Base-by-base conservation (phyloP, 345 rosid genomes). In the Linum usitatissimum region DNA sequence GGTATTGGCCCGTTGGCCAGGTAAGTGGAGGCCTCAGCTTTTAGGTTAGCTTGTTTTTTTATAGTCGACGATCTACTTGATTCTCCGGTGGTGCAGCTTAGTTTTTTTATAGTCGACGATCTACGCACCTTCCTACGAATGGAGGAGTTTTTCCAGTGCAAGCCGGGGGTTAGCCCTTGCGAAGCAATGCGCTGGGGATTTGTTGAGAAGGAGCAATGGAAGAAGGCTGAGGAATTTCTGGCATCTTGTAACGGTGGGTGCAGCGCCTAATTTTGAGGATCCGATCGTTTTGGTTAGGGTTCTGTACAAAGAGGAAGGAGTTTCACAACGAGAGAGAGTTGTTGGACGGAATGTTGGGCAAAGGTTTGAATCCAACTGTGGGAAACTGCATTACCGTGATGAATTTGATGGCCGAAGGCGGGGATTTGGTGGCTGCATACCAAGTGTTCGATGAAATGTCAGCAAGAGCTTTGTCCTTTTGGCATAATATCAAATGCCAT, bases 361-460 rank as follows among this genome's bases (percentile, higher is more conserved):
- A 59, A 45, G 83, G 76, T 8, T 75, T 86, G 3, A 63, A 67
- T 30, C 92, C 96, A 19, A 78, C 83, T 76, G 83, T 80, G 60
- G 75, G 64, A 62, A 87, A 82, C 71, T 86, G 90, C 66, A 71
- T 87, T 36, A 78, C 88, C 48, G 57, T 90, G 66, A 83, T 93
- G 1, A 61, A 59, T 62, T 87, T 68, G 49, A 53, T 86, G 34
- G 83, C 66, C 0, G 87, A 81, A 83, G 67, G 60, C 20, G 92
- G 87, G 58, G 74, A 86, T 59, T 57, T 83, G 60, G 49, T 0
- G n/a, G 79, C 70, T 66, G 96, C 97, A 42, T 12, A 70, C 70
- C 53, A 80, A 70, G 34, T 90, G 89, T 86, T 90, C 70, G 92
- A 93, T 48, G 99, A 87, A 87, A 93, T 87, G 95, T 71, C 55